These are phyloP conservation scores for Zoysia pacifica DNA, from an alignment of 176 grass and related monocot genomes.

Conservation along the genomic window DNA sequence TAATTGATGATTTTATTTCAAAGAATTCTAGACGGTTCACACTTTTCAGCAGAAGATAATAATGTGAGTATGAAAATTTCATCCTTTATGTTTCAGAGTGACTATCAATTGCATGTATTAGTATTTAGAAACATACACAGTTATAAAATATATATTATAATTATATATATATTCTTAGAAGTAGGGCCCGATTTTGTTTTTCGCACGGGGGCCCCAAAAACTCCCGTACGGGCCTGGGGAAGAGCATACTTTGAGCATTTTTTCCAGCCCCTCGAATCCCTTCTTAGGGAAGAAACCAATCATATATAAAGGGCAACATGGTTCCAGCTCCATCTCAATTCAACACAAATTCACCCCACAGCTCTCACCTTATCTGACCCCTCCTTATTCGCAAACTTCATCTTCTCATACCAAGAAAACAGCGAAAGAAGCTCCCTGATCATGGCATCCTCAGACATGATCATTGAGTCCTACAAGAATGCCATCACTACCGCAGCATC, in stretches of 20 bases:
- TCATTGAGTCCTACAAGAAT: conserved; percentile 46
- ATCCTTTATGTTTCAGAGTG: too few species aligned
- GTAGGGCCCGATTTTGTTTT: too few species aligned
- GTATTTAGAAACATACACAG: too few species aligned
- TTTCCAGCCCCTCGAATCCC: background rate
- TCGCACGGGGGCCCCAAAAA: too few species aligned
- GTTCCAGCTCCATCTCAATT: background rate
- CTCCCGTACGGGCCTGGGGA: too few species aligned
- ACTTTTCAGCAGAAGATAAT: too few species aligned
- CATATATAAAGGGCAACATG: background rate
- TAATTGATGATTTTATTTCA: too few species aligned
- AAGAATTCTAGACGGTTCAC: too few species aligned
- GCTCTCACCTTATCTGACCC: background rate
- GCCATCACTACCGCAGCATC: conserved; percentile 45
- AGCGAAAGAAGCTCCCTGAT: conserved; percentile 8
- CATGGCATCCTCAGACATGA: conserved; percentile 55
- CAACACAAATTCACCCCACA: background rate
- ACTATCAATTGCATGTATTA: too few species aligned
- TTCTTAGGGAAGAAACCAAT: background rate
- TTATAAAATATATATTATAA: too few species aligned
- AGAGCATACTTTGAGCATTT: background rate
- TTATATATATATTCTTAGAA: too few species aligned
- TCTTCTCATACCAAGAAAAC: conserved; percentile 13
- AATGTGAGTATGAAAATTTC: too few species aligned
- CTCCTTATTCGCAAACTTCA: background rate